These are phyloP conservation scores for Boletus reticuloceps DNA, from an alignment of 768 basidiomycete species.

Conservation along the genomic window DNA sequence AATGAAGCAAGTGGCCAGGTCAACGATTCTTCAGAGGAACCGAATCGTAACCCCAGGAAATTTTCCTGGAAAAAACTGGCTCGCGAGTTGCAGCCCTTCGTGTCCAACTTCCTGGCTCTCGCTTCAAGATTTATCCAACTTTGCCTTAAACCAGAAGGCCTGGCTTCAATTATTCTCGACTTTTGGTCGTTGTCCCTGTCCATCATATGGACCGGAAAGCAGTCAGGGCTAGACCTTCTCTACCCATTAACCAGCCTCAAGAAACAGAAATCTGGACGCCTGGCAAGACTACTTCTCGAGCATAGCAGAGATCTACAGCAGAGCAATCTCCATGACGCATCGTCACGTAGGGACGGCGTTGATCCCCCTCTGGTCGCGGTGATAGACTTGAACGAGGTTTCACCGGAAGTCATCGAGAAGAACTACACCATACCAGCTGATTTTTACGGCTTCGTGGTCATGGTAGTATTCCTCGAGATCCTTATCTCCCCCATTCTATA, in stretches of 20 bases:
- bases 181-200: background rate
- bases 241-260: conserved; percentile 4
- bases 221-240: conserved; percentile 1
- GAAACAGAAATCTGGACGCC: conserved; percentile 4
- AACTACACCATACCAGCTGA: conserved; percentile 3
- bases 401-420: background rate
- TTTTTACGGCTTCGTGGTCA: background rate
- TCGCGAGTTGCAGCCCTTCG: background rate
- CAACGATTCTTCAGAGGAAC: background rate
- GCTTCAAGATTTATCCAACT: background rate
- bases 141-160: background rate
- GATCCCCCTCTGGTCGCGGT: background rate
- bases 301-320: background rate
- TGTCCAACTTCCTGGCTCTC: background rate
- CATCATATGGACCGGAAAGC: background rate
- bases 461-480: background rate
- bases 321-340: background rate
- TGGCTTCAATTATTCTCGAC: conserved; percentile 7
- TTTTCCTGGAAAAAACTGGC: background rate
- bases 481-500: background rate
- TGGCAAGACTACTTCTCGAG: conserved; percentile 3
- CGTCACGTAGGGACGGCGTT: background rate
- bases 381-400: conserved; percentile 3
- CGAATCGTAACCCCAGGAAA: too few relatives aligned
- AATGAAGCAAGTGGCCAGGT: background rate